Base-by-base conservation (phyloP, 2,329 filamentous ascomycete species). In the Dryadomyces quercivorus region DNA sequence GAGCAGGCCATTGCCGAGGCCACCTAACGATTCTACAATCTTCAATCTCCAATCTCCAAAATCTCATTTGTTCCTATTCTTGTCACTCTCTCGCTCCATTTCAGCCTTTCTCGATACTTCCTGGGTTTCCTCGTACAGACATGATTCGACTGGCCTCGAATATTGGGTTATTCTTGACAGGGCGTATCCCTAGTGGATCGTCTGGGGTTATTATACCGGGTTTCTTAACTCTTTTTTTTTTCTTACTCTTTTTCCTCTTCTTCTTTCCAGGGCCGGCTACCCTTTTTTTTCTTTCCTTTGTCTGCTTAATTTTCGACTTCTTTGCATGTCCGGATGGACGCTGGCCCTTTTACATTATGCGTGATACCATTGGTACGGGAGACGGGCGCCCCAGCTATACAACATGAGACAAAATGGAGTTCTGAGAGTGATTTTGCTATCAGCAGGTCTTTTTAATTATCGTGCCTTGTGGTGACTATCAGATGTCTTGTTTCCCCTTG, bases 1-100 rank as follows among this genome's bases (percentile, higher is more conserved):
- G 75, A 79, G 64, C 70, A 71, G 55, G 72, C 77, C 38, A 65
- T 81, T 42, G 64, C 81, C 26, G 78, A 81, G 57, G 69, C 69
- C 10, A 69, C 65, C 31, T 74, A 53, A 55, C 47, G 12, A 54
- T 54, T 38, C 22, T 12, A 38, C 53, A 20, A n/a, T 42, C 26
- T 46, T 36, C 12, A 36, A 6, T 36, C 12, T 36, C 12, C 34
- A 36, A 6, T 36, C 12, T 36, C 12, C 26, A 8, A 13, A 21
- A 12, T 34, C 43, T 49, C n/a, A 31, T 45, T 40, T 26, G 38
- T 56, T 34, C 46, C 22, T 45, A 16, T 44, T 13, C 48, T 51
- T 26, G n/a, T 38, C 31, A 8, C 5, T 48, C 22, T 48, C 21
- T 10, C 13, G 44, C 22, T 31, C 22, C 15, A 16, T 21, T 49